phyloP scores from a whole-genome alignment of 2,329 filamentous ascomycete genomes.

The Incumbomyces delicatus region DNA sequence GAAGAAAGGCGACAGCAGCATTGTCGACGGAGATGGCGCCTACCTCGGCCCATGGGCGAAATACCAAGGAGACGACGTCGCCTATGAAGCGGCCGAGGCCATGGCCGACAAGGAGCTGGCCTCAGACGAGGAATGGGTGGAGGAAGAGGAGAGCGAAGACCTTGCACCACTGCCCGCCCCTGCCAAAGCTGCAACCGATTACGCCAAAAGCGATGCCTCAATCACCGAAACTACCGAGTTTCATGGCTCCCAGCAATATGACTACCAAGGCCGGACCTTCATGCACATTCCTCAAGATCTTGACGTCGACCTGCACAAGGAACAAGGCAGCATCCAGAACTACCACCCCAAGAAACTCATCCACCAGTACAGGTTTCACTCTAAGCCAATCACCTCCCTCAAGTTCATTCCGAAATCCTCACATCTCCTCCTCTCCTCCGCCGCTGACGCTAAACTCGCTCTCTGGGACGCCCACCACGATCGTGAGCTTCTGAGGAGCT shows the following conservation, averaged over 20 bases:
- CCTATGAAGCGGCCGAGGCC: slow-evolving; percentile 56
- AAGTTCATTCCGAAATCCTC: slow-evolving; percentile 84
- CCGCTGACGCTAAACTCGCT: slow-evolving; percentile 82
- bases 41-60: slow-evolving; percentile 94
- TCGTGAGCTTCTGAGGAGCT: slow-evolving; percentile 81
- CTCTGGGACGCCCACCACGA: slow-evolving; percentile 92
- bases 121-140: slow-evolving; percentile 69
- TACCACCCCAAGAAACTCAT: slow-evolving; percentile 91
- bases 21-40: slow-evolving; percentile 76
- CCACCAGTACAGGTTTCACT: slow-evolving; percentile 78
- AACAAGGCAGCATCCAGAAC: slow-evolving; percentile 70
- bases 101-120: slow-evolving; percentile 61
- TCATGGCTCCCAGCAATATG: slow-evolving; percentile 70
- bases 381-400: slow-evolving; percentile 75
- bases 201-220: slow-evolving; percentile 45
- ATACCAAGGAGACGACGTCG: slow-evolving; percentile 65
- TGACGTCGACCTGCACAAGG: slow-evolving; percentile 75
- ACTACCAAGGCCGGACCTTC: slow-evolving; percentile 92
- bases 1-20: slow-evolving; percentile 69
- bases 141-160: slow-evolving; percentile 64
- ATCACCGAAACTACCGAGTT: slow-evolving; percentile 76
- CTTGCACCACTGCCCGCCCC: slow-evolving; percentile 41
- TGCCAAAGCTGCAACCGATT: slow-evolving; percentile 42
- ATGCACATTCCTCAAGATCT: slow-evolving; percentile 95
- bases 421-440: slow-evolving; percentile 80